Conservation (phyloP, 768 basidiomycete genomes). For the Leucosporidium scottii region DNA sequence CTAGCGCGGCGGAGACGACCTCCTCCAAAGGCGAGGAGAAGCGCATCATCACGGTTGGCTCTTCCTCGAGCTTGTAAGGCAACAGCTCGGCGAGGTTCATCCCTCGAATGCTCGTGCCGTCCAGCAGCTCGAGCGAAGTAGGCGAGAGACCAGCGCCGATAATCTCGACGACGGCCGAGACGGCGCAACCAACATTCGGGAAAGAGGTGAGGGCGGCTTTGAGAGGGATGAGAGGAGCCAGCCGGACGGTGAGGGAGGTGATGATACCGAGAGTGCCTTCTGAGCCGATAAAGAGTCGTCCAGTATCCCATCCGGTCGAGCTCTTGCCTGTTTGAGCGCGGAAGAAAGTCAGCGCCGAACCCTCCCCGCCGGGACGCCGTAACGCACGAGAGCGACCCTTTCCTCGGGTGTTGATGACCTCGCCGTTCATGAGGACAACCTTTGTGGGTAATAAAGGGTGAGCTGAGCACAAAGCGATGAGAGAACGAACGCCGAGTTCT, state of each 20-base stretch:
- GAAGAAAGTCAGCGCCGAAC: too few relatives aligned
- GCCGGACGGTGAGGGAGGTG: conserved; percentile 76
- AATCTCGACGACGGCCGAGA: conserved; percentile 73
- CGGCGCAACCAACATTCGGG: conserved; percentile 66
- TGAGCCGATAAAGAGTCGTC: conserved; percentile 81
- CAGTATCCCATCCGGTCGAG: conserved; percentile 76
- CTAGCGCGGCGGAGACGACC: conserved; percentile 54
- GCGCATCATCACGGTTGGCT: conserved; percentile 74
- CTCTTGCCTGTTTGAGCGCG: conserved; percentile 54
- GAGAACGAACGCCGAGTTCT: too few relatives aligned
- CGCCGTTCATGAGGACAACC: conserved; percentile 77
- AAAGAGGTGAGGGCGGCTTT: conserved; percentile 86
- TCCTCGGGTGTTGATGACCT: conserved; percentile 79
- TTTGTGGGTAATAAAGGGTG: too few relatives aligned
- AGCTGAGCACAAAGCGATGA: too few relatives aligned
- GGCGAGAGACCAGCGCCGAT: conserved; percentile 58
- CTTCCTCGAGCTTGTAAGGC: conserved; percentile 17
- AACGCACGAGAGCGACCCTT: conserved; percentile 30
- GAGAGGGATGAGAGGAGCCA: conserved; percentile 72
- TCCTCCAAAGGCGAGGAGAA: conserved; percentile 66
- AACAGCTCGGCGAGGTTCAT: conserved; percentile 50
- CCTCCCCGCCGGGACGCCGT: not conserved
- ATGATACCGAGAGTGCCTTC: conserved; percentile 56
- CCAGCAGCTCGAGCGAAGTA: conserved; percentile 85
- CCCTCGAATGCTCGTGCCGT: conserved; percentile 66